Base-by-base conservation (phyloP, 2,329 filamentous ascomycete genomes). In the Colletotrichum acutatum region DNA sequence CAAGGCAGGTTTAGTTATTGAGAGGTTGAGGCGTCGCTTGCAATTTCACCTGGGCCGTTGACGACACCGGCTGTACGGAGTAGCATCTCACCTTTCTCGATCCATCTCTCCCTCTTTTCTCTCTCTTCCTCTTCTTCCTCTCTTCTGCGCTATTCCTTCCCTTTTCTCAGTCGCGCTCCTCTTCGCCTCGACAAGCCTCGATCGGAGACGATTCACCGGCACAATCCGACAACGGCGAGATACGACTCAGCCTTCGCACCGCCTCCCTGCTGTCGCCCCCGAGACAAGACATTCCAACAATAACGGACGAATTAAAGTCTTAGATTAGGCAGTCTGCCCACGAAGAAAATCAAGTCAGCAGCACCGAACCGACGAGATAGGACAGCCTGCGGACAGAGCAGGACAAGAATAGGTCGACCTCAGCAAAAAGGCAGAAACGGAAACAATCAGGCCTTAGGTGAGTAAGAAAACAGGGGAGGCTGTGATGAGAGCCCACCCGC, bases 171-270 rank as follows among this genome's bases (percentile, higher is more conserved):
- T 57, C 60, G 70, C 60, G 66, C 66, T 70, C 54, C 60, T 70
- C 61, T 24, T 70, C 60, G 66, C 70, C 60, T 24, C 49, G 70
- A 70, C 66, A 72, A 72, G 70, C 70, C 66, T 72, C 63, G 60
- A 70, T 70, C 66, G 70, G 70, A 72, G 70, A 72, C 66, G 70
- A 70, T 70, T 65, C 66, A 70, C 62, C 70, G 66, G 70, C 60
- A 24, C 46, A 59, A 54, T 57, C 70, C 70, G 66, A 72, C 60
- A 72, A 72, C 70, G 70, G 70, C 70, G 66, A 70, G 60, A 72
- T 70, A 72, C 70, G 70, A 72, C 70, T 70, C 70, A 72, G 70
- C 70, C 70, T 56, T 72, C 70, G 70, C 66, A 70, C 70, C 66
- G 70, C 70, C 70, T 72, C 66, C 54, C 46, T 60, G 30, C 22